Evolutionary conservation across 2,329 filamentous ascomycete genomes (phyloP), one percentile per base, ranked within the genome.

Genomic region (Microsporum canis): DNA sequence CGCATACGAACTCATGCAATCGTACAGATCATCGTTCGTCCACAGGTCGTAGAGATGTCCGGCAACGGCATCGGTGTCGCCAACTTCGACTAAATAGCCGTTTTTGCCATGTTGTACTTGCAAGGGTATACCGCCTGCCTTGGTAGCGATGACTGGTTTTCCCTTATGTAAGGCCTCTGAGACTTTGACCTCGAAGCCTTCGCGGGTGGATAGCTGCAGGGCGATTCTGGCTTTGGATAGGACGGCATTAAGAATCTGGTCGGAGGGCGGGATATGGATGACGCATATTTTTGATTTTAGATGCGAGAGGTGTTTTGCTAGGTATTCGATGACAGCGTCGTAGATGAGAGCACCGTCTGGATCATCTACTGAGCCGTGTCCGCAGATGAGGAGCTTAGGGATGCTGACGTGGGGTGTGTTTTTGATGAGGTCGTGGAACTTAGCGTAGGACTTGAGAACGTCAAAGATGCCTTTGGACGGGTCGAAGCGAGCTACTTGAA

Each of bases 161-260:
- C 88, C 88, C 51, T 90, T 89, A 69, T 91, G 88, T 27, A 92
- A 78, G 0, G 88, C 88, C 73, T 94, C 89, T 0, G 87, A 90
- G 3, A 94, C 88, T 73, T 94, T 94, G 67, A 94, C 86, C 73
- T 94, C 89, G 67, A 94, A 94, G 0, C 89, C 88, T 70, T 94
- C 89, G 39, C 88, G 83, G 0, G 86, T 91, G 2, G 88, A 91
- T 4, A 94, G 82, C 72, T 94, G 89, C 5, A 94, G 80, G 0
- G 86, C 86, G 5, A 91, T 83, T 61, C 86, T 83, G 0, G 88
- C 85, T 57, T 87, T 86, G 41, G 85, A 84, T 63, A 94, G 80
- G 47, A 94, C 77, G 0, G 84, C 83, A 72, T 94, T 91, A 67
- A 94, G 83, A 23, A 91, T 79, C 72, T 94, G 89, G 68, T 94